Base-by-base conservation (phyloP, 371 early-diverging fungal species). In the Saksenaea oblongispora region DNA sequence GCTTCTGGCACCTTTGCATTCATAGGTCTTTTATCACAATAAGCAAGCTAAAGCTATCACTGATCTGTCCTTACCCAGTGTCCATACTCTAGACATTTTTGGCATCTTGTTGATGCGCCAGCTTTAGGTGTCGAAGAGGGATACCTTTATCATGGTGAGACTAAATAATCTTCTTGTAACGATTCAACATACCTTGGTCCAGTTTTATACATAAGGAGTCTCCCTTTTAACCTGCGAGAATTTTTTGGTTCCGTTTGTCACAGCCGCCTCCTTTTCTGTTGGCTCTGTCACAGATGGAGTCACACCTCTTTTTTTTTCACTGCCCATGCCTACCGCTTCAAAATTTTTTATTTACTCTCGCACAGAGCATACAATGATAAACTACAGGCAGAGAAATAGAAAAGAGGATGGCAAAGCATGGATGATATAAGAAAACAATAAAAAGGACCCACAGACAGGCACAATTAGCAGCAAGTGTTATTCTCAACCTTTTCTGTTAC, bases 11-110 rank as follows among this genome's bases (percentile, higher is more conserved):
- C 74, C 79, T 53, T 80, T 83, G 62, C 88, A 87, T 62, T 85
- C 84, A 58, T 78, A 86, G 0, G 86, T 87, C 81, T 85, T 70
- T 22, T n/a, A 41, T 18, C 22, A 22, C 3, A 42, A 58, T 54
- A 2, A 47, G 35, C 26, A 34, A 47, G 31, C 22, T 47, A 5
- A 22, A 7, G 3, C 10, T 26, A 47, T 7, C 18, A 22, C 14
- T 41, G 47, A 47, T 47, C 24, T 10, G 7, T 22, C 22, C 27
- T 47, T 79, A 84, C 84, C 84, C 84, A 84, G 51, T 87, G 88
- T 14, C 88, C 88, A 66, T 69, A 81, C 27, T 86, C 79, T 26
- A 87, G 67, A 61, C 88, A 87, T 63, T 77, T 82, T 63, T 87
- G 88, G 57, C 88, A 87, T 61, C 84, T 84, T 17, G 86, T 84